A percentile compares a stretch with the other conserved stretches of the same genome.
These are phyloP conservation scores for Cryptococcus jaspeensis DNA, from an alignment of 1,284 basidiomycete species.

Conservation along the genomic window DNA sequence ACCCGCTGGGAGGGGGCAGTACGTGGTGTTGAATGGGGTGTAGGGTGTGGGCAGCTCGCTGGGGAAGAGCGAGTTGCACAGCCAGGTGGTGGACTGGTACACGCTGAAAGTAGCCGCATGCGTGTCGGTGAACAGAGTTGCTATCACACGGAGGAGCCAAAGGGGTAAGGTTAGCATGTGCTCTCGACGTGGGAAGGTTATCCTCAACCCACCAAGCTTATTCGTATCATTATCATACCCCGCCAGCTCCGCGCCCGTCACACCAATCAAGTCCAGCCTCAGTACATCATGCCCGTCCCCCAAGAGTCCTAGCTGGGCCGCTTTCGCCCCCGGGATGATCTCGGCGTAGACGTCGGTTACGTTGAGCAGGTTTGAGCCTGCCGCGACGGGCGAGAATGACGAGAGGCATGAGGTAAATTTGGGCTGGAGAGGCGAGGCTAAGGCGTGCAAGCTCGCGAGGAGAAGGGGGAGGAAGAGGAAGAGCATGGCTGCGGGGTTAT, in stretches of 20 bases:
- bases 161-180: too few relatives aligned
- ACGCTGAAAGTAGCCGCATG: slow-evolving; percentile 73
- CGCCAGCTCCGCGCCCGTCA: slow-evolving; percentile 55
- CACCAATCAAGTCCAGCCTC: slow-evolving; percentile 46
- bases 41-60: slow-evolving; percentile 60
- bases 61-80: slow-evolving; percentile 72
- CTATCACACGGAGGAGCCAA: slow-evolving; percentile 37
- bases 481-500: slow-evolving; percentile 6
- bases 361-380: slow-evolving; percentile 51
- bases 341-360: slow-evolving; percentile 73
- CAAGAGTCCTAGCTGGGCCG: slow-evolving; percentile 41
- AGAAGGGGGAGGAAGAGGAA: slow-evolving; percentile 10
- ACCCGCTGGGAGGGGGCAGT: slow-evolving; percentile 73
- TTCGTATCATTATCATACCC: slow-evolving; percentile 62
- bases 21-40: slow-evolving; percentile 55
- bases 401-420: slow-evolving; percentile 31
- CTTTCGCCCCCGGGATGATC: slow-evolving; percentile 55
- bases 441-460: slow-evolving; percentile 9
- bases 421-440: slow-evolving; percentile 28
- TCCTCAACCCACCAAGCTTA: slow-evolving; percentile 60
- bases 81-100: slow-evolving; percentile 66
- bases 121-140: slow-evolving; percentile 80
- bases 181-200: not conserved
- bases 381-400: slow-evolving; percentile 23
- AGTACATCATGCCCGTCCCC: slow-evolving; percentile 42